Evolutionary conservation across 108 stramenopile species (phyloP).

Genomic region (Epipyxis sp.): DNA sequence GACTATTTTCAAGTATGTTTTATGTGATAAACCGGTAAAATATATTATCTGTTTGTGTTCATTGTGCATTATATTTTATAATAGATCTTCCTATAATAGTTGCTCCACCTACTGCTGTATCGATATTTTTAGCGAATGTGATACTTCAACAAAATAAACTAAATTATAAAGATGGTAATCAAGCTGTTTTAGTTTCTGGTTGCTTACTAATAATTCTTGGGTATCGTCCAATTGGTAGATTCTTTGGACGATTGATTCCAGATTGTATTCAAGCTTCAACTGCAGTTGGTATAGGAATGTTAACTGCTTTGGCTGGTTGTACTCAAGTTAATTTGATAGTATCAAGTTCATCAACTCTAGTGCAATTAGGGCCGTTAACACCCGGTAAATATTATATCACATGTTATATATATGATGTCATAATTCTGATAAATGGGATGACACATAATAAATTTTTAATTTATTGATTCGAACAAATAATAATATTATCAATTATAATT

Average conservation of each 20-base stretch:
- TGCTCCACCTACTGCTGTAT: conserved; percentile 21
- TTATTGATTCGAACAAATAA: too few relatives aligned
- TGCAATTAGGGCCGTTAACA: too few relatives aligned
- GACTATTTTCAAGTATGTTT: too few relatives aligned
- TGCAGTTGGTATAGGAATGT: conserved; percentile 8
- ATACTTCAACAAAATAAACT: not conserved
- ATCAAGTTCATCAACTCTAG: too few relatives aligned
- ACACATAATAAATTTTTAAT: too few relatives aligned
- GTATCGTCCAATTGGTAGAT: not conserved
- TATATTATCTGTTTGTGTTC: too few relatives aligned
- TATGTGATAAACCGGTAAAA: too few relatives aligned
- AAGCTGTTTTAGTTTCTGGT: conserved; percentile 6
- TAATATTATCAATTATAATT: too few relatives aligned
- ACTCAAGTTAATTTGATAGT: not conserved
- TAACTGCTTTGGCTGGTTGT: conserved; percentile 7
- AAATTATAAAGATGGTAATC: not conserved
- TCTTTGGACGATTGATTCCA: not conserved
- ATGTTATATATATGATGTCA: too few relatives aligned
- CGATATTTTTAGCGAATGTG: conserved; percentile 15
- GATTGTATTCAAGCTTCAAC: conserved; percentile 5
- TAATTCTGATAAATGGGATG: too few relatives aligned
- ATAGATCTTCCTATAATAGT: conserved; percentile 6
- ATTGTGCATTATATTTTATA: too few relatives aligned
- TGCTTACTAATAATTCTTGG: not conserved
- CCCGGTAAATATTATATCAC: too few relatives aligned